Evolutionary conservation across 768 basidiomycete genomes (phyloP), one percentile per base, ranked within the genome.

Genomic region (Clavaria fumosa): DNA sequence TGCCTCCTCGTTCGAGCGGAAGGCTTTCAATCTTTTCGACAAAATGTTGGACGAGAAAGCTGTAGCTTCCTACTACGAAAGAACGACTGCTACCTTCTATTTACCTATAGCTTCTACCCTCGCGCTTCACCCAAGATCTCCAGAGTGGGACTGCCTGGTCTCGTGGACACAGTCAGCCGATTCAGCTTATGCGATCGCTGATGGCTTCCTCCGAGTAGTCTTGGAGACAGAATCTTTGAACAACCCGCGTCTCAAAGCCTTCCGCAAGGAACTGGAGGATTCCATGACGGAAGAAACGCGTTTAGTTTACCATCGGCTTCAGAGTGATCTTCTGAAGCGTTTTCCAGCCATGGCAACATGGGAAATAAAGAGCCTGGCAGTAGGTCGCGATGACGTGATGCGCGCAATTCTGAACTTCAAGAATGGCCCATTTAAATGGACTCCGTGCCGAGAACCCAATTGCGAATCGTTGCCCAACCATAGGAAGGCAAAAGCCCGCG

Each of bases 381-480:
- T 41, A 40, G 41, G 43, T 37, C 23, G 17, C 17, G n/a, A 18
- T 18, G 47, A 43, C 31, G 47, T 46, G 9, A 43, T 46, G 43
- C 14, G 23, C 17, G 36, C 36, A 31, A 33, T 50, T 45, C 39
- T n/a, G 28, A 45, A 39, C 40, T 38, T 45, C 40, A 40, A 39
- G 20, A 30, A 43, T n/a, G n/a, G n/a, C n/a, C n/a, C n/a, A 22
- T 50, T 48, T 40, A 14, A 36, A 39, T 50, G 47, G 47, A 43
- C 24, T 27, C 11, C 1, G 26, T 48, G 49, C 43, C 34, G 1
- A 11, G 36, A 10, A 38, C 3, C 17, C 7, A 23, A 31, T 19
- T 41, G 41, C 42, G 20, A n/a, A 7, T 15, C 37, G 23, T n/a
- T n/a, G 26, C 23, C 37, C 9, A 7, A 32, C 17, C 38, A 39